A percentile compares a stretch with the other conserved stretches of the same genome.
Conservation (phyloP, 129 eudicot genomes). For the Saussurea involucrata region DNA sequence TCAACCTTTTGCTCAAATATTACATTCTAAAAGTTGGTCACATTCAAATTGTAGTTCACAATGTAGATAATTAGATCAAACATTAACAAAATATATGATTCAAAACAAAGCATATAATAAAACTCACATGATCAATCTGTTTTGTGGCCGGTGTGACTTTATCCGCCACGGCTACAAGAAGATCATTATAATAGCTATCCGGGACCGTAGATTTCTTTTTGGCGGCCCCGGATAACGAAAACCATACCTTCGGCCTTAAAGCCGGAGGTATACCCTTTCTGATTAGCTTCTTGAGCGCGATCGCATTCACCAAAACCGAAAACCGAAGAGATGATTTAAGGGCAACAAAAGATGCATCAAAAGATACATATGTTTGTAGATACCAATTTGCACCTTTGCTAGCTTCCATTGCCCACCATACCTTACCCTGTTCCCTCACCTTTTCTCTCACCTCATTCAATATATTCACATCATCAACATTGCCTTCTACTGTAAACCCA, state of each 20-base stretch:
- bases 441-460: constrained; percentile 94
- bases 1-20: background rate
- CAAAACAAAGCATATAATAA: background rate
- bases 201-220: constrained; percentile 96
- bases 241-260: constrained; percentile 90
- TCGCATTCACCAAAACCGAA: constrained; percentile 66
- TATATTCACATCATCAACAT: constrained; percentile 95
- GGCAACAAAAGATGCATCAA: constrained; percentile 33
- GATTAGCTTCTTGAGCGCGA: constrained; percentile 70
- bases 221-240: constrained; percentile 87
- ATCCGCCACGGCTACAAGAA: constrained; percentile 68
- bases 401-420: constrained; percentile 96
- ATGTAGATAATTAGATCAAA: background rate
- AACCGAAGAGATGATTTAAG: constrained; percentile 60
- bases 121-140: constrained; percentile 92
- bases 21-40: background rate
- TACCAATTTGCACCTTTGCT: constrained; percentile 89
- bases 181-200: constrained; percentile 79
- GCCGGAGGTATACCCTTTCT: constrained; percentile 83
- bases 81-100: background rate
- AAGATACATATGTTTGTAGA: constrained; percentile 39
- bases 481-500: constrained; percentile 91
- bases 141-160: constrained; percentile 81
- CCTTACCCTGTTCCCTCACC: constrained; percentile 77
- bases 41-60: background rate